Conservation (phyloP, 345 rosid species). For the Toxicodendron radicans region DNA sequence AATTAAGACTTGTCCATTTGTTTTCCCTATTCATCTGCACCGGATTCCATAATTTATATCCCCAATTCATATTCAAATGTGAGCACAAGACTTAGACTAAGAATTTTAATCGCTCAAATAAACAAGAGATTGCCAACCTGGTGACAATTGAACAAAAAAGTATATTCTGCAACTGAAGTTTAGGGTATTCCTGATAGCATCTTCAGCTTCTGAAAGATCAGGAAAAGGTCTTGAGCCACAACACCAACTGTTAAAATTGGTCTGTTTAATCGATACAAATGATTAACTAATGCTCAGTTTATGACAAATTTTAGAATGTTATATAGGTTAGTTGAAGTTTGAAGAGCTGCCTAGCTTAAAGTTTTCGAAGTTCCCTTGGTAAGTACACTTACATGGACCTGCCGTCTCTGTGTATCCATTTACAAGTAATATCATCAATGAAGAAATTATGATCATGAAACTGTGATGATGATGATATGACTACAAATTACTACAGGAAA, state of each 20-base stretch:
- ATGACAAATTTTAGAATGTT: too few species aligned
- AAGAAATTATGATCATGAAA: too few species aligned
- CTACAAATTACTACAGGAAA: too few species aligned
- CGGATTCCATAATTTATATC: neutral
- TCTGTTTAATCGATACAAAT: too few species aligned
- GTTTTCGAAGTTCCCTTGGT: too few species aligned
- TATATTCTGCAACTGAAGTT: neutral
- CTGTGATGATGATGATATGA: too few species aligned
- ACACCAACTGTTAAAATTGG: neutral
- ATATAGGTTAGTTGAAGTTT: too few species aligned
- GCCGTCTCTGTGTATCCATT: too few species aligned
- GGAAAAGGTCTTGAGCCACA: constrained; percentile 3
- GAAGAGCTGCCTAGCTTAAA: too few species aligned
- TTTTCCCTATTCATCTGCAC: neutral
- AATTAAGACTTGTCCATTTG: neutral
- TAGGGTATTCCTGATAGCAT: constrained; percentile 39
- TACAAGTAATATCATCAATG: too few species aligned
- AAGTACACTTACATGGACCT: too few species aligned
- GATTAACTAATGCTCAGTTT: too few species aligned
- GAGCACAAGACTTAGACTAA: neutral
- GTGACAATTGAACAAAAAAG: neutral
- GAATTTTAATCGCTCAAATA: neutral
- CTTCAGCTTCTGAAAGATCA: constrained; percentile 61
- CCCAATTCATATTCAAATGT: neutral
- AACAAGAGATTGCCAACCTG: neutral